phyloP scores from a whole-genome alignment of 78 protist species.

The Dictyostelium firmibasis region DNA sequence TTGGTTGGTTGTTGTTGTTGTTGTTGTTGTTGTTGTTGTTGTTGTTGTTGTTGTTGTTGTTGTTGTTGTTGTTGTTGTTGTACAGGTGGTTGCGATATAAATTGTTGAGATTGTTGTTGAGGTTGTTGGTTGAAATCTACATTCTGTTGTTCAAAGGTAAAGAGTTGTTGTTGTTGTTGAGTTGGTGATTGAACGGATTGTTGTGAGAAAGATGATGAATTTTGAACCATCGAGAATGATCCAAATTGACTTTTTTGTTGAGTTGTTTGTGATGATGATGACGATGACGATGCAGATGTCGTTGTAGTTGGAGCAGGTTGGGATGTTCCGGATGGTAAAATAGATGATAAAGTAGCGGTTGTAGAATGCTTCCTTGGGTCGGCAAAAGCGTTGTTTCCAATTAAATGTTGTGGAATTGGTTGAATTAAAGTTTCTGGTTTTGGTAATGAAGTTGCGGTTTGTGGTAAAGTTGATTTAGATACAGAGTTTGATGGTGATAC shows the following conservation, averaged over 20 bases:
- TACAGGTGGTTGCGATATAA: neutral
- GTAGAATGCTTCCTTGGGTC: slow-evolving; percentile 53
- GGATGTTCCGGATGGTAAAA: neutral
- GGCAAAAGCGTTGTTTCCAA: slow-evolving; percentile 59
- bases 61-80: neutral
- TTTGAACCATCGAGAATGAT: slow-evolving; percentile 46
- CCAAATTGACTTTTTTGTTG: slow-evolving; percentile 24
- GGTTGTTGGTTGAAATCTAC: neutral
- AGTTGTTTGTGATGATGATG: neutral
- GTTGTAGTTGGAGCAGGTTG: neutral
- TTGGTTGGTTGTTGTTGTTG: neutral
- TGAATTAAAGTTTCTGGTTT: slow-evolving; percentile 31
- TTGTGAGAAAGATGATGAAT: slow-evolving; percentile 20
- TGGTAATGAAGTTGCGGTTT: neutral
- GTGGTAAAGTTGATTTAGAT: neutral
- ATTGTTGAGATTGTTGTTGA: neutral
- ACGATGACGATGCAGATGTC: neutral
- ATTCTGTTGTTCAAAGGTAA: slow-evolving; percentile 56
- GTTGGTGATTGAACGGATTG: neutral
- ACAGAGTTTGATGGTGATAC: slow-evolving; percentile 9
- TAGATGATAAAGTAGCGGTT: neutral
- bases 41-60: neutral
- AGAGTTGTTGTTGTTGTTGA: neutral
- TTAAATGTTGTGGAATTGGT: slow-evolving; percentile 58
- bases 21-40: neutral